Base-by-base conservation (phyloP, 2,329 filamentous ascomycete genomes). In the Aspergillus ochraceoroseus region DNA sequence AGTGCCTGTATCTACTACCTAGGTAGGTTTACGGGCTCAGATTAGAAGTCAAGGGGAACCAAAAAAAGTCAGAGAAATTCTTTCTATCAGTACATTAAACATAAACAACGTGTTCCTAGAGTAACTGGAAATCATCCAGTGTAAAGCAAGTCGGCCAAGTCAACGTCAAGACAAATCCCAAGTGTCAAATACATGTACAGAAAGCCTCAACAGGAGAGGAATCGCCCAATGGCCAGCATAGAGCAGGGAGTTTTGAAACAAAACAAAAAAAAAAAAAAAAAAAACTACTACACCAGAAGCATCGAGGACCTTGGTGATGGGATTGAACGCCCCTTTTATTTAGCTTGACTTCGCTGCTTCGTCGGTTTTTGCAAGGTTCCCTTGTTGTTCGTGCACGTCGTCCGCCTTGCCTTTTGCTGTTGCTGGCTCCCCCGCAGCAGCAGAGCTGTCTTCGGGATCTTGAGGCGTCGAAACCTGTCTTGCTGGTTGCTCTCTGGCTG, bases 401-500 rank as follows among this genome's bases (percentile, higher is more conserved):
- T 22, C 5, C 5, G 9, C 29, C 13, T 51, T 31, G 11, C 17
- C 19, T 15, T 43, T 33, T 7, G 29, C 26, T 26, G 13, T 18
- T 9, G 8, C 35, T 25, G 31, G 17, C 27, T 43, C 44, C 31
- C 56, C 46, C 14, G 36, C 46, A 7, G 47, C 51, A 33, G 45
- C 52, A 34, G 57, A 44, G 14, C 47, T 52, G 14, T 56, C 55
- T 13, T 49, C 48, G 6, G 47, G 46, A 11, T 40, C 55, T 19
- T 22, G 20, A 22, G 33, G 7, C 7, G 23, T 33, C 2, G 33
- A 30, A 14, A 17, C 19, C 9, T 38, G 39, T 4, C 18, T 38
- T 5, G 34, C 18, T 25, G 42, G 52, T 15, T 41, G 11, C 26
- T 30, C 31, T 65, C 58, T 50, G 74, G 60, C 43, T 73, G 71